These are phyloP conservation scores for Fusarium palustre DNA, from an alignment of 2,329 filamentous ascomycete genomes.

Conservation along the genomic window DNA sequence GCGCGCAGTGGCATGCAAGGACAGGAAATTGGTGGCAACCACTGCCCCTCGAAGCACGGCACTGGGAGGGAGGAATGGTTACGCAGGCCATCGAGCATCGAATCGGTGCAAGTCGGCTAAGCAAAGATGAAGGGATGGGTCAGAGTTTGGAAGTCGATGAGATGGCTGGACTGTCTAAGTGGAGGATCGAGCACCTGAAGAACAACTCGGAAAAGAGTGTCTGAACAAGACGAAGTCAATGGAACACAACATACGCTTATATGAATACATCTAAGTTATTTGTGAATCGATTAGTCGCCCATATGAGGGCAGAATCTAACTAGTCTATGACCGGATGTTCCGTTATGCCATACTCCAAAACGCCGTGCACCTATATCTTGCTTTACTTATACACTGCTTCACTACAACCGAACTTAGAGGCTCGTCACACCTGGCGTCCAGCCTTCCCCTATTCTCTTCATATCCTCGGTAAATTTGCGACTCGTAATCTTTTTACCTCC, in stretches of 20 bases:
- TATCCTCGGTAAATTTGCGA: conserved; percentile 81
- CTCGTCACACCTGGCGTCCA: conserved; percentile 81
- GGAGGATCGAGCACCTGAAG: conserved; percentile 52
- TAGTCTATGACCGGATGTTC: conserved; percentile 43
- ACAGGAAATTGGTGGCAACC: conserved; percentile 78
- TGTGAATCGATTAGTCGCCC: conserved; percentile 31
- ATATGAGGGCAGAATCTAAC: conserved; percentile 32
- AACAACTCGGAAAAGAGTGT: conserved; percentile 36
- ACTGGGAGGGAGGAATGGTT: conserved; percentile 69
- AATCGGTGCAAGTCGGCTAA: conserved; percentile 1
- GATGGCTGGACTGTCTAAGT: conserved; percentile 55
- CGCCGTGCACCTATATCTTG: conserved; percentile 44
- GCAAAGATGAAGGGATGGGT: conserved; percentile 50
- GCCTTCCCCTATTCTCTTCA: conserved; percentile 84
- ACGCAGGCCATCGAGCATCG: conserved; percentile 40
- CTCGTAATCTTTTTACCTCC: conserved; percentile 81
- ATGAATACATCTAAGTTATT: conserved; percentile 12
- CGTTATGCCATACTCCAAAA: conserved; percentile 45
- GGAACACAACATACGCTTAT: neutral
- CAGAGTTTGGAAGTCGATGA: conserved; percentile 53
- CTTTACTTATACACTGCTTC: conserved; percentile 26
- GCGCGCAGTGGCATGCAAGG: conserved; percentile 76
- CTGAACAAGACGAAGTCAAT: conserved; percentile 5
- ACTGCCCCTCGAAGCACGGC: conserved; percentile 69
- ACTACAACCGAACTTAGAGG: conserved; percentile 61